These are phyloP conservation scores for Cercospora sp. DNA, from an alignment of 2,329 filamentous ascomycete species.

Conservation along the genomic window DNA sequence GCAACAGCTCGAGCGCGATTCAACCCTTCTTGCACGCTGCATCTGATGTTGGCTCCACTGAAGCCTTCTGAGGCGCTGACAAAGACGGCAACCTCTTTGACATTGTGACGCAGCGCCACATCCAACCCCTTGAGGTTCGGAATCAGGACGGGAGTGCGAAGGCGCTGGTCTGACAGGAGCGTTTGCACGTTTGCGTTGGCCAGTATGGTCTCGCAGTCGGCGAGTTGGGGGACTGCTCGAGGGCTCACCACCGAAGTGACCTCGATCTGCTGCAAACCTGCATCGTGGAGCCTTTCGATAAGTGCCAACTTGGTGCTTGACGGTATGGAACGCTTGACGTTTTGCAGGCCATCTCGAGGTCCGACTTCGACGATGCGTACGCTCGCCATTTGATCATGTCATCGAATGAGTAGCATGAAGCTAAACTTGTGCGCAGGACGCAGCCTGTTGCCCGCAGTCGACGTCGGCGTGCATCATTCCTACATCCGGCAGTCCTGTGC, in stretches of 20 bases:
- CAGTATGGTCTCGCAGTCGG: neutral
- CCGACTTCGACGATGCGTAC: neutral
- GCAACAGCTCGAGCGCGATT: neutral
- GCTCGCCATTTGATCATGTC: neutral
- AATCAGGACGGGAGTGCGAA: neutral
- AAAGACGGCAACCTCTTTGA: neutral
- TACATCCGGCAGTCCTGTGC: neutral
- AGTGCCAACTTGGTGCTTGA: neutral
- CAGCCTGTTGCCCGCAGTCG: neutral
- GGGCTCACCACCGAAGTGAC: neutral
- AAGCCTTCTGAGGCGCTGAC: neutral
- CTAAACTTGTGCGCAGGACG: neutral
- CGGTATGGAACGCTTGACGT: neutral
- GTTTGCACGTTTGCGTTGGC: neutral
- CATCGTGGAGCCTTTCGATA: neutral
- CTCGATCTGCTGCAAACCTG: neutral
- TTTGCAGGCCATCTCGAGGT: neutral
- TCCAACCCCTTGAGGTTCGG: neutral
- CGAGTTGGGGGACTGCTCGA: neutral
- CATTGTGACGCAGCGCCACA: neutral
- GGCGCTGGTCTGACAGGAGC: neutral
- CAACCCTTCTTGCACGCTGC: neutral
- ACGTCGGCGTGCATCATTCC: neutral
- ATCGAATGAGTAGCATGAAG: neutral
- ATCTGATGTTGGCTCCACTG: neutral